Evolutionary conservation across 352 stramenopile species (phyloP), one percentile per base, ranked within the genome.

Genomic region (Globisporangium megalacanthum): DNA sequence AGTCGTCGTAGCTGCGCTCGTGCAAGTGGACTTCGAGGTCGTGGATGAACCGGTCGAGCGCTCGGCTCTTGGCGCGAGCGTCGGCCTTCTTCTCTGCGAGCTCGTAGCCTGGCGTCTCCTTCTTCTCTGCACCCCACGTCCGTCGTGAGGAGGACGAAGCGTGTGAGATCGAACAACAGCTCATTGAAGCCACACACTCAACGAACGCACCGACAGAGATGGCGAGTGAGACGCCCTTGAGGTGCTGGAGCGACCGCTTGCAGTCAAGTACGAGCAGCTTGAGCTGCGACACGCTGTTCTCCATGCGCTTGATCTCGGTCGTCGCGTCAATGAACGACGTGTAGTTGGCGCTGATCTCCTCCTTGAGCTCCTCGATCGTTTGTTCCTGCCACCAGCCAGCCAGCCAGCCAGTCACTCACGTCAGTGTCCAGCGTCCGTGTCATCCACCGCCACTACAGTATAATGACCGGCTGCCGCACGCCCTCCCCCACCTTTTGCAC

Each of bases 281-380:
- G 44, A 94, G 68, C 55, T 90, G 76, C 45, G 79, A 90, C 7
- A 94, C 80, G 51, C 80, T 91, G 58, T 90, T 92, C 46, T 94
- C 83, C 78, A 94, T 92, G 7, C 65, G 83, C 59, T 89, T 89
- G 49, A 89, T 92, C 62, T 94, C 81, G 4, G 70, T 62, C 8
- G 79, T 76, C 9, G 81, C 79, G 5, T 66, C 69, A 31, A 94
- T 89, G 58, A 94, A 94, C 10, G 83, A 86, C 15, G 72, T 80
- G 65, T 94, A 92, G 60, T 89, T 92, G 13, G 71, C 73, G 39
- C 79, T 89, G 55, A 94, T 94, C 51, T 92, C 81, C 41, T 88
- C 69, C 52, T 94, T 92, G 33, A 94, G 64, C 33, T 88, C 81
- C 17, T 92, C 79, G 41, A 90, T 91, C n/a, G 81, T 92, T 55